Evolutionary conservation across 2,329 filamentous ascomycete genomes (phyloP).

Genomic region (Thermothelomyces thermophilus): DNA sequence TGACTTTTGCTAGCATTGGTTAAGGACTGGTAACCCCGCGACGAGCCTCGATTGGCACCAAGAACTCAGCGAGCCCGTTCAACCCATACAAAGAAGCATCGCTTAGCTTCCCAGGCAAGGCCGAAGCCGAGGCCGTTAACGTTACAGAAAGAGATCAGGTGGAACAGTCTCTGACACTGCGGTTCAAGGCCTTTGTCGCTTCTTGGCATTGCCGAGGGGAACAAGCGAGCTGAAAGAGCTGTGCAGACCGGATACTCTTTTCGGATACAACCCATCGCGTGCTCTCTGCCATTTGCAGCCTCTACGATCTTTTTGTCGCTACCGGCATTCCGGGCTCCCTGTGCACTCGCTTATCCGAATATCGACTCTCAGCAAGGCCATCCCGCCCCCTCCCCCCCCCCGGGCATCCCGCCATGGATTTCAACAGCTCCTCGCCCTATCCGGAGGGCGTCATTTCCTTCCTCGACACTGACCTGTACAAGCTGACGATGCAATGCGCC

Average conservation of each 20-base stretch:
- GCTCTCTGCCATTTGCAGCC: not conserved
- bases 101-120: too few relatives aligned
- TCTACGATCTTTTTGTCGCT: not conserved
- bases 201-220: not conserved
- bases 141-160: too few relatives aligned
- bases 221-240: not conserved
- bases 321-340: not conserved
- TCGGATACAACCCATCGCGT: not conserved
- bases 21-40: too few relatives aligned
- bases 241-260: not conserved
- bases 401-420: slow-evolving; percentile 44
- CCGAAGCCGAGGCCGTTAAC: too few relatives aligned
- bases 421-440: slow-evolving; percentile 59
- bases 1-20: too few relatives aligned
- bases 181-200: not conserved
- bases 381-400: too few relatives aligned
- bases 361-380: not conserved
- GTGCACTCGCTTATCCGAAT: too few relatives aligned
- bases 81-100: too few relatives aligned
- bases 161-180: too few relatives aligned
- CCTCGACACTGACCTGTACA: slow-evolving; percentile 82
- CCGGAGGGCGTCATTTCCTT: slow-evolving; percentile 77
- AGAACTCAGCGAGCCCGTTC: too few relatives aligned
- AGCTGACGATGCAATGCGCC: slow-evolving; percentile 98
- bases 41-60: too few relatives aligned